These are phyloP conservation scores for Candolleomyces eurysporus DNA, from an alignment of 768 basidiomycete species.

Conservation along the genomic window DNA sequence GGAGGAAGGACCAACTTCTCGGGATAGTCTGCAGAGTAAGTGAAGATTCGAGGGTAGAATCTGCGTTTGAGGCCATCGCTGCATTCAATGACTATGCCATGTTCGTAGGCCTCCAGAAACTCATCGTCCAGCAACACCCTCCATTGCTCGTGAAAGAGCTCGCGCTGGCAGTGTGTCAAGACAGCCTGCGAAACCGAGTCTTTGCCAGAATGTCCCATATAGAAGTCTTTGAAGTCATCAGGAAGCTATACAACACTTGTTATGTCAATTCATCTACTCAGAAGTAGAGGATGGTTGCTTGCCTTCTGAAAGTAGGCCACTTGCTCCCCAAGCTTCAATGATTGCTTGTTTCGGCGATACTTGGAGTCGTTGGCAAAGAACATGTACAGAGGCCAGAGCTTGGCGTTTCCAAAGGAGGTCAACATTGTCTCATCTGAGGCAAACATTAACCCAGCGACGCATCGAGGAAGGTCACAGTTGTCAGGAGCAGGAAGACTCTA, in stretches of 20 bases:
- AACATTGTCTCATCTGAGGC: background rate
- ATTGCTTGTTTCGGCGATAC: background rate
- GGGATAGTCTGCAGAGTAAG: constrained; percentile 38
- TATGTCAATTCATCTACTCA: background rate
- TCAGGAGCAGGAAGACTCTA: background rate
- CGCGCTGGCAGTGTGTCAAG: constrained; percentile 6
- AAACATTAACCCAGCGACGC: background rate
- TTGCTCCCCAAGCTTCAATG: background rate
- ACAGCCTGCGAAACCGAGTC: background rate
- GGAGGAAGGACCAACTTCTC: constrained; percentile 31
- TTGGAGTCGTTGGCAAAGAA: background rate
- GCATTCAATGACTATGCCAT: constrained; percentile 30
- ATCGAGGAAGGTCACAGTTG: background rate
- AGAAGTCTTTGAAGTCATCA: background rate
- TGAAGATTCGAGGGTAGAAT: constrained; percentile 32
- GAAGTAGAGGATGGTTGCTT: background rate
- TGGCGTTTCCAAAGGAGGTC: background rate
- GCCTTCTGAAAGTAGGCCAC: constrained; percentile 3
- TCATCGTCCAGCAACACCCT: constrained; percentile 29
- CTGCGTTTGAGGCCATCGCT: constrained; percentile 26
- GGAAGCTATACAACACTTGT: background rate
- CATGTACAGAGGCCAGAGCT: background rate
- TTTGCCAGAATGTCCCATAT: background rate
- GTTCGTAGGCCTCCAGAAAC: constrained; percentile 28
- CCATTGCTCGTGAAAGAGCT: constrained; percentile 29